Conservation (phyloP, 2,329 filamentous ascomycete species). For the Aspergillus tubingensis region DNA sequence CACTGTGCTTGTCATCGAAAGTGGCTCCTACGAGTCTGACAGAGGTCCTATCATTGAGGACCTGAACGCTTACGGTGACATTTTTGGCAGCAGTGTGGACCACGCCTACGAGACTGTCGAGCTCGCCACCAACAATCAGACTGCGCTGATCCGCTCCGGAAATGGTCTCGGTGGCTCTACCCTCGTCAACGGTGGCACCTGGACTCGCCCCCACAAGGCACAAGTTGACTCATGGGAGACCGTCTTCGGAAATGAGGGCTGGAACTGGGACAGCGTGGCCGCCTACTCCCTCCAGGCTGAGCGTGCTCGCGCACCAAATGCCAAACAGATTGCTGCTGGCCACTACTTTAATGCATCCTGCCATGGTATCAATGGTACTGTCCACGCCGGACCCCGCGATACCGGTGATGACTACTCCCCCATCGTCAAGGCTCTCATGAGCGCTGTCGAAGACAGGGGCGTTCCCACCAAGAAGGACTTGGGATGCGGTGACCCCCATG, state of each 20-base stretch:
- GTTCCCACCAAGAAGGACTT: constrained; percentile 25
- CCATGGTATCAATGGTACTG: constrained; percentile 27
- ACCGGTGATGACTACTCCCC: constrained; percentile 24
- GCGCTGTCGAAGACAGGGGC: constrained; percentile 13
- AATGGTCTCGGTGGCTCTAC: constrained; percentile 34
- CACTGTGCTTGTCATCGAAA: constrained; percentile 33
- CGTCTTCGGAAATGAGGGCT: constrained; percentile 48
- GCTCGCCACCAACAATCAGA: constrained; percentile 24
- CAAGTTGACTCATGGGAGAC: constrained; percentile 31
- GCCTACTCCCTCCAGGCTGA: constrained; percentile 51
- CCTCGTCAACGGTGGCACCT: constrained; percentile 32
- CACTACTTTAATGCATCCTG: constrained; percentile 25
- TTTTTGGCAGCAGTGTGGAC: constrained; percentile 29
- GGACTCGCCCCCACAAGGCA: constrained; percentile 31
- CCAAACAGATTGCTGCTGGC: constrained; percentile 22
- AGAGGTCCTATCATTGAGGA: constrained; percentile 28
- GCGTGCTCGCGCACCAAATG: constrained; percentile 19
- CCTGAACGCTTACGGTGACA: constrained; percentile 28
- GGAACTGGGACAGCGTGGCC: constrained; percentile 49
- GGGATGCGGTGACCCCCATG: constrained; percentile 29
- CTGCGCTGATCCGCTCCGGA: constrained; percentile 23
- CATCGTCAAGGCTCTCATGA: constrained; percentile 28
- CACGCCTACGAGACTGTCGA: constrained; percentile 21
- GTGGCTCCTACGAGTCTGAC: constrained; percentile 31
- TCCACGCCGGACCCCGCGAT: constrained; percentile 27